phyloP scores from a whole-genome alignment of 345 rosid species.

The Dipteronia sinensis region DNA sequence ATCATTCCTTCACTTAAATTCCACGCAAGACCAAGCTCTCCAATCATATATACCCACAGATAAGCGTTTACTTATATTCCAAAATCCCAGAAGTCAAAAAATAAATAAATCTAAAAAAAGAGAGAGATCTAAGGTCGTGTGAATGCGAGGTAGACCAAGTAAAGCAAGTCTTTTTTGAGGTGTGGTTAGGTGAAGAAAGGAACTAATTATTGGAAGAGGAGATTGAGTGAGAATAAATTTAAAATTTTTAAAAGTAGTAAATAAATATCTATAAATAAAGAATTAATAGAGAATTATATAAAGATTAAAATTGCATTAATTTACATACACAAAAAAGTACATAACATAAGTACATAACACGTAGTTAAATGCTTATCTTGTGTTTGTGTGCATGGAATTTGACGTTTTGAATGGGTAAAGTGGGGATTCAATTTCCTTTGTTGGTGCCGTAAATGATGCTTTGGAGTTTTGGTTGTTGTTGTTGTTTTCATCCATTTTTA shows the following conservation, averaged over 20 bases:
- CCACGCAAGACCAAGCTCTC: conserved; percentile 21
- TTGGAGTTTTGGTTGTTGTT: not conserved
- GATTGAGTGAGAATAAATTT: conserved; percentile 16
- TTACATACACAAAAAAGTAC: too few relatives aligned
- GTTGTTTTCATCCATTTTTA: too few relatives aligned
- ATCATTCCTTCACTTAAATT: conserved; percentile 17
- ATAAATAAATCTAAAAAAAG: not conserved
- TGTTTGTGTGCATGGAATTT: not conserved
- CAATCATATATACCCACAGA: conserved; percentile 3
- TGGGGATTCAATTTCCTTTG: not conserved
- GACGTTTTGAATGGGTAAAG: conserved; percentile 15
- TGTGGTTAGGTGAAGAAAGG: conserved; percentile 26
- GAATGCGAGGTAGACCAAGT: not conserved
- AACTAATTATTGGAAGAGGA: not conserved
- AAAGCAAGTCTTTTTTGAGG: not conserved
- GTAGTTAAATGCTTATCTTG: conserved; percentile 4
- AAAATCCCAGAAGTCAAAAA: not conserved
- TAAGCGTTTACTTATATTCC: conserved; percentile 2
- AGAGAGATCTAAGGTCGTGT: not conserved
- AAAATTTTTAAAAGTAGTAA: not conserved
- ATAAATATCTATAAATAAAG: not conserved
- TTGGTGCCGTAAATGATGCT: not conserved
- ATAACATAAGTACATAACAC: too few relatives aligned
- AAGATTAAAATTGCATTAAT: conserved; percentile 7
- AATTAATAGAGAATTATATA: not conserved